Percentiles rank a stretch among this genome's conserved stretches.
phyloP scores from a whole-genome alignment of 257 asterid species.

The Nicotiana otophora region DNA sequence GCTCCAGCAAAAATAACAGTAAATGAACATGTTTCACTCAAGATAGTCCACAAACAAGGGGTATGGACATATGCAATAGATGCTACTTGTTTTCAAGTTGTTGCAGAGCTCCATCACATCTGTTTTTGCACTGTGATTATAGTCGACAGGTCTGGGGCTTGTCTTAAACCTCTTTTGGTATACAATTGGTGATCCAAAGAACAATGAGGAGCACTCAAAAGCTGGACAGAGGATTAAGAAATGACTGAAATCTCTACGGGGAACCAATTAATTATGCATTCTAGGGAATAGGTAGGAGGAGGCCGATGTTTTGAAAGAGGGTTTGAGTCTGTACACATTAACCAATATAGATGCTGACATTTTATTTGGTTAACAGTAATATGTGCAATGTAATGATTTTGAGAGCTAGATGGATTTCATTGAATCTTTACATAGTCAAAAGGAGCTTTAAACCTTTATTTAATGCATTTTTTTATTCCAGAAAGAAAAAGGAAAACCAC shows the following conservation, averaged over 20 bases:
- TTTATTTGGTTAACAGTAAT: background rate
- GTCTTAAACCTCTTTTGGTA: background rate
- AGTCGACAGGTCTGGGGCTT: background rate
- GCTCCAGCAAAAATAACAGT: background rate
- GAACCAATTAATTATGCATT: background rate
- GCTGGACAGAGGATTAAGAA: background rate
- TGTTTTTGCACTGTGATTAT: background rate
- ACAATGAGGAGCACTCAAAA: background rate
- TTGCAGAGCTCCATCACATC: background rate
- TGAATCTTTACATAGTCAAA: background rate
- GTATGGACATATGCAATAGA: background rate
- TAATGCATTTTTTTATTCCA: background rate
- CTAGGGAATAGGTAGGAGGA: background rate
- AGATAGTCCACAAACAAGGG: background rate
- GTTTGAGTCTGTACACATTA: background rate
- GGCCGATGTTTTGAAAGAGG: background rate
- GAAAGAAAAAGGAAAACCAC: background rate
- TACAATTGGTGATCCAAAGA: background rate
- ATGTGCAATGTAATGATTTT: background rate
- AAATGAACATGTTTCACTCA: background rate
- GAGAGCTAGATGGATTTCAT: background rate
- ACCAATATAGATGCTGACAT: background rate
- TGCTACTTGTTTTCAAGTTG: background rate
- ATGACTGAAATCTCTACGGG: background rate
- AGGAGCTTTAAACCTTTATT: background rate